Percentiles rank a stretch among this genome's conserved stretches.
Conservation (phyloP, 352 stramenopile species). For the Blastocystis sp. region DNA sequence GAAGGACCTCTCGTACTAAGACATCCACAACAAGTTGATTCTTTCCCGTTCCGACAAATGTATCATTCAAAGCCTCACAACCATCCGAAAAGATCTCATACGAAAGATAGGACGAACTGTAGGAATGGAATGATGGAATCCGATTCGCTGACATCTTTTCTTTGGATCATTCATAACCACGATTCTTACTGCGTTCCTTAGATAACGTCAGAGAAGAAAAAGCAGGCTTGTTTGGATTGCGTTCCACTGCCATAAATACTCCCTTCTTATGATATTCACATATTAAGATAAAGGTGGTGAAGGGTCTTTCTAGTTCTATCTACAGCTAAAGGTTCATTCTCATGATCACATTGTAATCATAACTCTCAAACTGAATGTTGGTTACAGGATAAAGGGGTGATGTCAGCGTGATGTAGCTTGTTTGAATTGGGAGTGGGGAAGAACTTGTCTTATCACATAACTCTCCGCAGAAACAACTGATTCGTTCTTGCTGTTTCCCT, state of each 20-base stretch:
- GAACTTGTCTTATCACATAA: background rate
- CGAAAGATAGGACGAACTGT: background rate
- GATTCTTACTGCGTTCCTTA: background rate
- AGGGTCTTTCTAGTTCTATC: background rate
- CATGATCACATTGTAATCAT: background rate
- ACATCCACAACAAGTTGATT: slow-evolving; percentile 43
- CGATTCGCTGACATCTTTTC: background rate
- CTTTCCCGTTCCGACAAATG: background rate
- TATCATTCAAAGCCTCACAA: background rate
- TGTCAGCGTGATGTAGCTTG: slow-evolving; percentile 1
- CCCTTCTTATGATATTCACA: slow-evolving; percentile 25
- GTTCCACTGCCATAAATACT: slow-evolving; percentile 23
- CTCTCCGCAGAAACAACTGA: background rate
- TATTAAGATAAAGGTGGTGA: background rate
- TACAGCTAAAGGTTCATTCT: background rate
- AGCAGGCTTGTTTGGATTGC: background rate
- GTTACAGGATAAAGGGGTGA: slow-evolving; percentile 22
- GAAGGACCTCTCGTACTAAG: background rate
- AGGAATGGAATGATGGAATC: slow-evolving; percentile 23
- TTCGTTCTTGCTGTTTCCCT: background rate
- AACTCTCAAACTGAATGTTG: slow-evolving; percentile 24
- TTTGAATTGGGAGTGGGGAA: background rate
- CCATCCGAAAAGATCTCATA: background rate
- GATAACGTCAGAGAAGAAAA: background rate
- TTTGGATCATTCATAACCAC: background rate